Evolutionary conservation across 2,329 filamentous ascomycete species (phyloP).

Genomic region (Fusarium metavorans): DNA sequence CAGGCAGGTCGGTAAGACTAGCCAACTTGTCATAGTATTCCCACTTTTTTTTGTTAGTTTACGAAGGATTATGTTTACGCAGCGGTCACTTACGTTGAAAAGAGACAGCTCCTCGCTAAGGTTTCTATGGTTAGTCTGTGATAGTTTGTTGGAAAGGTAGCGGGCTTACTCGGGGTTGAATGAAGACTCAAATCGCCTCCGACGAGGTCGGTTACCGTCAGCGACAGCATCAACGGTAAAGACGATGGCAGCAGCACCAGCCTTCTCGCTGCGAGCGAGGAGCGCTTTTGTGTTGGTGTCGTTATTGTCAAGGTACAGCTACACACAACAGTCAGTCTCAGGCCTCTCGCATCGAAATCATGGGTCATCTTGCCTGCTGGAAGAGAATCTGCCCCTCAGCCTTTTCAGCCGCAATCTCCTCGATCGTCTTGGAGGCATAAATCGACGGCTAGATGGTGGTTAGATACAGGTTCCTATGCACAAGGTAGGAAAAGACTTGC

Average conservation of each 20-base stretch:
- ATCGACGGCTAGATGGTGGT: neutral
- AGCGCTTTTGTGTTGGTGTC: neutral
- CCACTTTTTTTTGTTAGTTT: neutral
- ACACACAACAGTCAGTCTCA: neutral
- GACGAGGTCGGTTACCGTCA: neutral
- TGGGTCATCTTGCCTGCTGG: neutral
- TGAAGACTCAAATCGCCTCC: neutral
- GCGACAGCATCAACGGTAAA: neutral
- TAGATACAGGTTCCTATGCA: neutral
- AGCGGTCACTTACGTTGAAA: neutral
- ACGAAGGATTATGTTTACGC: neutral
- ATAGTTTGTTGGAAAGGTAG: neutral
- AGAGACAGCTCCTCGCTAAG: neutral
- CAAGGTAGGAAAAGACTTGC: neutral
- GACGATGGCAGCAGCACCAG: neutral
- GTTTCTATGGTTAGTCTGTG: neutral
- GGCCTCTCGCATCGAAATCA: neutral
- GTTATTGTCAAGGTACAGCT: neutral
- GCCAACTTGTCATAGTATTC: neutral
- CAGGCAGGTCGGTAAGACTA: neutral
- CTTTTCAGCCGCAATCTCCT: neutral
- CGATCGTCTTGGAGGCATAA: neutral
- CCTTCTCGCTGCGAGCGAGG: neutral
- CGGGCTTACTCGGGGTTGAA: neutral
- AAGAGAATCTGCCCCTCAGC: neutral